Base-by-base conservation (phyloP, 177 flowering plant genomes). In the Tripterygium wilfordii region DNA sequence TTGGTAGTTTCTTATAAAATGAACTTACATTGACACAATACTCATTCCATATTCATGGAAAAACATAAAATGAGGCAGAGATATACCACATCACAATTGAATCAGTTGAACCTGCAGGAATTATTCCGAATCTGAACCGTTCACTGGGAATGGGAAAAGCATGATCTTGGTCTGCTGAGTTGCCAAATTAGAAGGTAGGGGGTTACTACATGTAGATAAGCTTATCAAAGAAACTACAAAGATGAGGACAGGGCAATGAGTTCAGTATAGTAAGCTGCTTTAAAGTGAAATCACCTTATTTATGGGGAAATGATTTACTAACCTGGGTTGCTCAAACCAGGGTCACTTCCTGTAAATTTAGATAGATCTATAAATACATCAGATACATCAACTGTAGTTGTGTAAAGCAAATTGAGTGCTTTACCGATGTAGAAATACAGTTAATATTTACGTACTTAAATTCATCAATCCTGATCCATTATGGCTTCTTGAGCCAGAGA, bases 101-200 rank as follows among this genome's bases (percentile, higher is more conserved):
- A 76, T 88, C 96, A 56, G 96, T 88, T 64, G 96, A 88, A 55
- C 96, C 96, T 13, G 96, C 80, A 56, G 96, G 96, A 57, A 88
- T 88, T 41, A 88, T 69, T 51, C 96, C 96, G 28, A 88, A 65
- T 63, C 91, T 69, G 62, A 85, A 78, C 51, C 41, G 42, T 54
- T 64, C 69, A 62, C 69, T 63, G 13, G 75, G 80, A 49, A 78
- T 29, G 17, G 71, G 33, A 61, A 71, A 71, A 15, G 53, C 57
- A 27, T 62, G 15, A 59, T 58, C 75, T 51, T 65, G 61, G 56
- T 63, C 86, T 74, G 74, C 53, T 19, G 45, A 35, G 22, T 51
- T 42, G 33, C 54, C 44, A 57, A 48, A 54, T 35, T 36, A 57
- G 42, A 3, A 39, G 26, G 39, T n/a, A n/a, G n/a, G 13, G 45